Evolutionary conservation across 2,329 filamentous ascomycete species (phyloP).

Genomic region (Colletotrichum paranaense): DNA sequence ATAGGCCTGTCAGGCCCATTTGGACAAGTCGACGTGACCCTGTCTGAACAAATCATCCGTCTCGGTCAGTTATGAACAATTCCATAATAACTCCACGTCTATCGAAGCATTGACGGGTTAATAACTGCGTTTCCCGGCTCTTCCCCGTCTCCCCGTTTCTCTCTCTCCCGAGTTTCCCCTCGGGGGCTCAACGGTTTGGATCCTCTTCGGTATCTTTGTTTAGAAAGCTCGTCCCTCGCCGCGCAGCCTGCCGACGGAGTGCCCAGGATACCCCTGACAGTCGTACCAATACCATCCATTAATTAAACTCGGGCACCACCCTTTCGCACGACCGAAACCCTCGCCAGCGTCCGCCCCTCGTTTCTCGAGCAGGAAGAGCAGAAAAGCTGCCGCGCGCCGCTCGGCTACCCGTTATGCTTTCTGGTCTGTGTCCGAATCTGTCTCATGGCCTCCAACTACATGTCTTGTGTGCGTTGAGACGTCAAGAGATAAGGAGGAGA

Average conservation of each 20-base stretch:
- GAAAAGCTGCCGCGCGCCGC: neutral
- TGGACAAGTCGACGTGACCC: constrained; percentile 1
- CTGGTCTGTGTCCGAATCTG: neutral
- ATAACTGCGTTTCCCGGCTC: neutral
- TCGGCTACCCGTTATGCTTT: neutral
- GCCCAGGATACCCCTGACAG: constrained; percentile 17
- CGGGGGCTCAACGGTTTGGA: neutral
- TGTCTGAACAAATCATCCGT: constrained; percentile 18
- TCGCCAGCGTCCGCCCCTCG: neutral
- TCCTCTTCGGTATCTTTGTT: neutral
- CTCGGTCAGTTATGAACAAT: constrained; percentile 7
- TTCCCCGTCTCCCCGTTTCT: neutral
- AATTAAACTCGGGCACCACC: constrained; percentile 1
- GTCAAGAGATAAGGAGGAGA: neutral
- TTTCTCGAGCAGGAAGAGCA: neutral
- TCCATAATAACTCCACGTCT: constrained; percentile 1
- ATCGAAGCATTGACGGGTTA: neutral
- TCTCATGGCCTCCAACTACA: neutral
- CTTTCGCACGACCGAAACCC: neutral
- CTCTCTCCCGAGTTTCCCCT: neutral
- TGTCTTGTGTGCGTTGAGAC: neutral
- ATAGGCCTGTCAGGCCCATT: neutral
- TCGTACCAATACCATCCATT: neutral
- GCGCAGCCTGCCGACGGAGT: neutral
- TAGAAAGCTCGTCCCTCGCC: constrained; percentile 8